Evolutionary conservation across 768 basidiomycete genomes (phyloP), one percentile per base, ranked within the genome.

Genomic region (Tubosaeta sp.): DNA sequence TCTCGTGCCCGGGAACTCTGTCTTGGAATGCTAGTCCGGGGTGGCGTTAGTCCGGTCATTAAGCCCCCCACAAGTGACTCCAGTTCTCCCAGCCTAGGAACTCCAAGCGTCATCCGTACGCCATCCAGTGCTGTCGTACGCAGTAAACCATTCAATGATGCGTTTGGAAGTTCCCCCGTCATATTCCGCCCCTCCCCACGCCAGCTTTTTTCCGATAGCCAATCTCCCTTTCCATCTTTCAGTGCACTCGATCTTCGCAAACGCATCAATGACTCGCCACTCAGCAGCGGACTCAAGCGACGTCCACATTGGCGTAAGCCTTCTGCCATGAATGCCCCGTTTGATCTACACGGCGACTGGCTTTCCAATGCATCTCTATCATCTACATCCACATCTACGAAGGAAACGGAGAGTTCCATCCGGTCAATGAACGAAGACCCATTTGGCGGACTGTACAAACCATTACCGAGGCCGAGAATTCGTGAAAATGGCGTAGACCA

Each of bases 1-100:
- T 83, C 81, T 16, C 76, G 70, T 35, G 76, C 80, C 14, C 79
- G 81, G 33, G 84, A 88, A 51, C 62, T 87, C 16, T 84, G 84
- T 29, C 71, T 91, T 41, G 77, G 80, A 50, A 80, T 85, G 78
- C 72, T 88, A 27, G 75, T 80, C 38, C 75, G 74, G 14, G 80
- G 79, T 33, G 70, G 74, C 17, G 68, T 72, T 10, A 86, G 81
- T 56, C 82, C 78, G 16, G 55, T 74, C 52, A 54, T 76, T 44
- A 75, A 74, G 52, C 68, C 60, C 19, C 51, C 64, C 4, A 37
- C 61, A 31, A 56, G 47, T 37, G 54, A 57, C 34, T 69, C 69
- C 19, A 69, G 67, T 34, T 67, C 67, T 38, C 67, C 67, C 5
- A 69, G 67, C 22, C 31, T 56, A 39, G 64, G 65, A 25, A 56